A percentile compares a stretch with the other conserved stretches of the same genome.
phyloP scores from a whole-genome alignment of 441 rosid genomes.

The Pelargonium myrrhifolium region DNA sequence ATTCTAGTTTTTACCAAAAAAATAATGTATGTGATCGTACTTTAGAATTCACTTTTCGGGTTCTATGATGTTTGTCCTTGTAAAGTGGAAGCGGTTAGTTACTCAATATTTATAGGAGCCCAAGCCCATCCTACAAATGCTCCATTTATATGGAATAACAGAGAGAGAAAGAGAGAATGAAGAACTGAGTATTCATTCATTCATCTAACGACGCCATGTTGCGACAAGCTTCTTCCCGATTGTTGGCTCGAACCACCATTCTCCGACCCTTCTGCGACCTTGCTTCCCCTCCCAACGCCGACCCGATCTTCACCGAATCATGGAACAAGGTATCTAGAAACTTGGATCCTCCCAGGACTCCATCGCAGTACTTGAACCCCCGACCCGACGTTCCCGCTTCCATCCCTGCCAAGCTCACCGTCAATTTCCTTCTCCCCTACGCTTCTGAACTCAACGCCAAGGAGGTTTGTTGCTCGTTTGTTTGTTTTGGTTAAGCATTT shows the following conservation, averaged over 20 bases:
- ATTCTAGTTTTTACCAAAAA: too few relatives aligned
- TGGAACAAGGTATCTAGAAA: conserved; percentile 63
- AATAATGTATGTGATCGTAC: too few relatives aligned
- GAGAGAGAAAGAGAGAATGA: too few relatives aligned
- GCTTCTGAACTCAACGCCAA: conserved; percentile 52
- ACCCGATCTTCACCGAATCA: conserved; percentile 39
- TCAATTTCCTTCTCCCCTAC: conserved; percentile 73
- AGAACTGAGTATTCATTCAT: too few relatives aligned
- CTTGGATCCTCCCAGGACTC: conserved; percentile 63
- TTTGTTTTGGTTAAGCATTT: neutral
- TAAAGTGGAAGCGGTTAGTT: too few relatives aligned
- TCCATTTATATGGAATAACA: too few relatives aligned
- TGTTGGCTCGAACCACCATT: conserved; percentile 24
- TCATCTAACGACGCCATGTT: conserved; percentile 32
- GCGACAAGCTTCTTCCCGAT: conserved; percentile 49
- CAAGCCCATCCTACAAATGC: too few relatives aligned
- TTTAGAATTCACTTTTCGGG: too few relatives aligned
- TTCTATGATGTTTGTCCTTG: too few relatives aligned
- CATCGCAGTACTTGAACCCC: conserved; percentile 47
- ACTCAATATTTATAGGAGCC: too few relatives aligned
- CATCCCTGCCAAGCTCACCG: conserved; percentile 59
- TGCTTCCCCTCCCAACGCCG: conserved; percentile 32
- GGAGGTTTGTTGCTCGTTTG: conserved; percentile 37
- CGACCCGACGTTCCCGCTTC: conserved; percentile 48
- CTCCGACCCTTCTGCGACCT: conserved; percentile 44